Conservation (phyloP, 129 eudicot species). For the Helianthus tuberosus region DNA sequence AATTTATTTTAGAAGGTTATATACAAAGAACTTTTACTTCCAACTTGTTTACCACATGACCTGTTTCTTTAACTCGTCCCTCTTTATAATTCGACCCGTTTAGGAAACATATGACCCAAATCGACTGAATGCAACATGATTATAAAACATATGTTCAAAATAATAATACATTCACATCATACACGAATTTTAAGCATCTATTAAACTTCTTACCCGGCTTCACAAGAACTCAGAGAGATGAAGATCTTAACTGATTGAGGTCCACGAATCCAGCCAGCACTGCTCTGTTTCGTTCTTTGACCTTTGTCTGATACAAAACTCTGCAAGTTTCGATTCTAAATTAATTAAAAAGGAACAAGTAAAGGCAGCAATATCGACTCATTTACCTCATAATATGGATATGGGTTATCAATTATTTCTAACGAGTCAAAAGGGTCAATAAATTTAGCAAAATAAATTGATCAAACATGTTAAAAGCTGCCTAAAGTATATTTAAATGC, state of each 20-base stretch:
- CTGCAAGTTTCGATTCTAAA: conserved; percentile 47
- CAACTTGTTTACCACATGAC: too few relatives aligned
- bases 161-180: conserved; percentile 9
- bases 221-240: conserved; percentile 55
- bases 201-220: not conserved
- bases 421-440: not conserved
- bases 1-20: too few relatives aligned
- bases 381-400: not conserved
- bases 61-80: too few relatives aligned
- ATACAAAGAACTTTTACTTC: too few relatives aligned
- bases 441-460: not conserved
- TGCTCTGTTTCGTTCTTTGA: conserved; percentile 74
- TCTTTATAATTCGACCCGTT: too few relatives aligned
- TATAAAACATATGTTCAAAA: not conserved
- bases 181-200: conserved; percentile 2
- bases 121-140: not conserved
- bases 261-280: conserved; percentile 87
- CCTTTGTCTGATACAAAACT: conserved; percentile 87
- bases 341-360: not conserved
- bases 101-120: not conserved
- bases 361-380: not conserved
- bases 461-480: not conserved
- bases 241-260: conserved; percentile 52
- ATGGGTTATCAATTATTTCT: not conserved
- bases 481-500: not conserved